Percentiles rank a stretch among this genome's conserved stretches.
phyloP scores from a whole-genome alignment of 2,329 filamentous ascomycete species.

The Sarocladium oryzae region DNA sequence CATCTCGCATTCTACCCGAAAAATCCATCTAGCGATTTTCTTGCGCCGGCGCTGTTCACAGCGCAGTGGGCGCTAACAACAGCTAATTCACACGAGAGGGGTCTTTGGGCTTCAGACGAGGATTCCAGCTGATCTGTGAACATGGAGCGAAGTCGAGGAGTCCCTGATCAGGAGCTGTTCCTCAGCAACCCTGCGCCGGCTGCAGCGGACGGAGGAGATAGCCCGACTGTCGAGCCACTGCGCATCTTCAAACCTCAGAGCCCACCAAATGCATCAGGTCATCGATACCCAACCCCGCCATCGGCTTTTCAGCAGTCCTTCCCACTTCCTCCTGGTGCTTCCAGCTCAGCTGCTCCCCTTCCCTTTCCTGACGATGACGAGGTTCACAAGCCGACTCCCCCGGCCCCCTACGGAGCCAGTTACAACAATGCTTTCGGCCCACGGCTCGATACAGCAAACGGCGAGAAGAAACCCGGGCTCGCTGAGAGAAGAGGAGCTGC shows the following conservation, averaged over 20 bases:
- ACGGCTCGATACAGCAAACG: constrained; percentile 48
- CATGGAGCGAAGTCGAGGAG: constrained; percentile 53
- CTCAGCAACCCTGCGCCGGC: constrained; percentile 51
- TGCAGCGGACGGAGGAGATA: constrained; percentile 46
- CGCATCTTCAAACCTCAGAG: constrained; percentile 77
- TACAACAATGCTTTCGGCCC: constrained; percentile 42
- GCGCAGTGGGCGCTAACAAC: constrained; percentile 4
- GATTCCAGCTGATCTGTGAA: constrained; percentile 17
- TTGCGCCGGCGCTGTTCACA: neutral
- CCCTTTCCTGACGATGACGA: constrained; percentile 70
- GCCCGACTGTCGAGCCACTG: constrained; percentile 75
- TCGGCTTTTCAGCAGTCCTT: constrained; percentile 50
- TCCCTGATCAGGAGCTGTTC: constrained; percentile 79
- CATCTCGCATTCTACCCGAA: neutral
- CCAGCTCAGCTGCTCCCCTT: constrained; percentile 59
- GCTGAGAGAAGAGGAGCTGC: constrained; percentile 78
- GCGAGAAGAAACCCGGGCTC: constrained; percentile 57
- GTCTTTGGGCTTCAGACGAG: neutral
- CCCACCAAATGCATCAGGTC: constrained; percentile 43
- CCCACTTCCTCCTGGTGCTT: constrained; percentile 60
- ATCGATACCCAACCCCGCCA: constrained; percentile 46
- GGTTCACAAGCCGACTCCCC: constrained; percentile 35
- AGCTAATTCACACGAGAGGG: neutral
- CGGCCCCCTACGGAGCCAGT: constrained; percentile 38
- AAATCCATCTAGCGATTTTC: neutral